A percentile compares a stretch with the other conserved stretches of the same genome.
phyloP scores from a whole-genome alignment of 1,139 yeast species.

The Taiozyma onychis region DNA sequence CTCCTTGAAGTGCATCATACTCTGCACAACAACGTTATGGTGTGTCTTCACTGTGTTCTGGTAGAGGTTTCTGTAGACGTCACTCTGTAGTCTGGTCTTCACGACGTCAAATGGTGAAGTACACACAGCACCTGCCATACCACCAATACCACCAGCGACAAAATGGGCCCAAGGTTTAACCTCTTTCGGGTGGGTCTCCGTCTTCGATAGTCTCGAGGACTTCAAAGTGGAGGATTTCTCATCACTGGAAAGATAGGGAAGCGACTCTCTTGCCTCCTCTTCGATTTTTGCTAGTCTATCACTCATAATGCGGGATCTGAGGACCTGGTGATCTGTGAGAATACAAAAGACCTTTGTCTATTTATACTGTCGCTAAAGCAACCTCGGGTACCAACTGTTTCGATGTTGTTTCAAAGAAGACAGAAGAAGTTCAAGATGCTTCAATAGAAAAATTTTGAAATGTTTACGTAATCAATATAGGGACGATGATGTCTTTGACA shows the following conservation, averaged over 20 bases:
- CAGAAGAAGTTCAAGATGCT: background rate
- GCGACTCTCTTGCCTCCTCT: slow-evolving; percentile 51
- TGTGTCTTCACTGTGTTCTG: slow-evolving; percentile 24
- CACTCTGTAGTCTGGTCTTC: slow-evolving; percentile 91
- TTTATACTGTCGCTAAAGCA: background rate
- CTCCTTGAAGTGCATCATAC: slow-evolving; percentile 71
- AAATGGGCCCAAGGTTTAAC: slow-evolving; percentile 92
- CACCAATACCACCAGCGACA: slow-evolving; percentile 98
- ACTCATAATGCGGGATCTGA: background rate
- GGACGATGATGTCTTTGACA: background rate
- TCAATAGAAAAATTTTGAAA: no score
- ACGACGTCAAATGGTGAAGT: slow-evolving; percentile 97
- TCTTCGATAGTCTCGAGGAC: slow-evolving; percentile 10
- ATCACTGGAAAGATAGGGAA: slow-evolving; percentile 63
- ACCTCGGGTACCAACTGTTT: background rate
- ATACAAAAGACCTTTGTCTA: background rate
- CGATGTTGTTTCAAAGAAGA: background rate
- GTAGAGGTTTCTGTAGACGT: slow-evolving; percentile 44
- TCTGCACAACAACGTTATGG: slow-evolving; percentile 32
- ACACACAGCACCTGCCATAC: slow-evolving; percentile 93
- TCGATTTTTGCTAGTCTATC: slow-evolving; percentile 27
- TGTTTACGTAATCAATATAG: background rate
- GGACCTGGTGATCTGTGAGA: background rate
- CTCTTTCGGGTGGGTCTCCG: slow-evolving; percentile 12
- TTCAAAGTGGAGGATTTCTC: slow-evolving; percentile 40